Conservation (phyloP, 495 filamentous ascomycete genomes). For the Penicillium silybi region DNA sequence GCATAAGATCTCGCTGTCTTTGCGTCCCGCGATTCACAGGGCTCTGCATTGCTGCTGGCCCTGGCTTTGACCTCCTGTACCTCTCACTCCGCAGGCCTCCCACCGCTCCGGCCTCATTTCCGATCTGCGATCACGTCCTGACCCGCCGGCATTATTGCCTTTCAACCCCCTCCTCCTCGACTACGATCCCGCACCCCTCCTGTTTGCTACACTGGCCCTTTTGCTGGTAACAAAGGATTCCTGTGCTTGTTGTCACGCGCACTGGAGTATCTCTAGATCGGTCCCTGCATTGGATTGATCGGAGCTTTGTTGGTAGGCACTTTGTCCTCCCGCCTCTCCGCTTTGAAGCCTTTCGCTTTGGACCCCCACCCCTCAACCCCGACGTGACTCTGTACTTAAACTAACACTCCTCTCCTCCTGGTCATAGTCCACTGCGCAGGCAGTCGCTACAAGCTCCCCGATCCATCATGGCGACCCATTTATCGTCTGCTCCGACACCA, state of each 20-base stretch:
- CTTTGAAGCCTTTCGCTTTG: slow-evolving; percentile 18
- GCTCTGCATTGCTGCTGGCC: slow-evolving; percentile 6
- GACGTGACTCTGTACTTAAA: slow-evolving; percentile 2
- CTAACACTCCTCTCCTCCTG: background rate
- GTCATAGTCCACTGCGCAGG: slow-evolving; percentile 15
- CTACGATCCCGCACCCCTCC: slow-evolving; percentile 21
- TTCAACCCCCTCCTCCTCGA: slow-evolving; percentile 25
- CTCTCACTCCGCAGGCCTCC: slow-evolving; percentile 9
- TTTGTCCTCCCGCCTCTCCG: slow-evolving; percentile 32
- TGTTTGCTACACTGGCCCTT: slow-evolving; percentile 12
- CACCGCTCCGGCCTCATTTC: slow-evolving; percentile 13
- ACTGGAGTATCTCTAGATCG: slow-evolving; percentile 14
- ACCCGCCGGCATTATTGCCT: slow-evolving; percentile 26
- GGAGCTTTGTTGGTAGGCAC: slow-evolving; percentile 33
- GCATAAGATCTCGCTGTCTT: slow-evolving; percentile 16
- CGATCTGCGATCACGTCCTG: slow-evolving; percentile 18
- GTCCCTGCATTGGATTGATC: slow-evolving; percentile 18
- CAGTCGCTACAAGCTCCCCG: slow-evolving; percentile 19
- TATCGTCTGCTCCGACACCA: slow-evolving; percentile 30
- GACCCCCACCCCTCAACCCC: slow-evolving; percentile 15
- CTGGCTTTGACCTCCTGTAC: slow-evolving; percentile 3
- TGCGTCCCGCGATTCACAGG: slow-evolving; percentile 12
- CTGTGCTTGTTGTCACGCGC: slow-evolving; percentile 2
- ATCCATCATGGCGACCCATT: slow-evolving; percentile 33
- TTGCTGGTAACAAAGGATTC: slow-evolving; percentile 11